A percentile compares a stretch with the other conserved stretches of the same genome.
phyloP scores from a whole-genome alignment of 23 red algal genomes.

The Gracilaria caudata region DNA sequence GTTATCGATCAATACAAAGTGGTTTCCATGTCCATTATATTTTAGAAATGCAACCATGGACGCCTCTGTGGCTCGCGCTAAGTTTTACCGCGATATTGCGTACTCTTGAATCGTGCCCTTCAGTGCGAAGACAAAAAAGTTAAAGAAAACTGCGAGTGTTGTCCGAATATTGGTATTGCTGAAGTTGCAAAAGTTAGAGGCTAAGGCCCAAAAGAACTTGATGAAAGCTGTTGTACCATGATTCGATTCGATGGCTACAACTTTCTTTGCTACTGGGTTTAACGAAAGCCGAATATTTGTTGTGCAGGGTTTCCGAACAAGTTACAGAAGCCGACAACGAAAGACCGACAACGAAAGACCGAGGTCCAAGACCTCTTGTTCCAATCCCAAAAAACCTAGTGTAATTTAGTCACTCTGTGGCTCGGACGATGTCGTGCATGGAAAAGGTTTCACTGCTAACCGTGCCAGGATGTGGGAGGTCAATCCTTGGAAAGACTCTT shows the following conservation, averaged over 20 bases:
- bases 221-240: not conserved
- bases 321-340: not conserved
- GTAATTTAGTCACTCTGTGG: too few relatives aligned
- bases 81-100: not conserved
- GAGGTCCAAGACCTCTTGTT: too few relatives aligned
- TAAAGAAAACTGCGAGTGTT: not conserved
- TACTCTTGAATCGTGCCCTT: not conserved
- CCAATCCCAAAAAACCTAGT: too few relatives aligned
- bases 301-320: not conserved
- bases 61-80: not conserved
- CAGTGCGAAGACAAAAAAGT: not conserved
- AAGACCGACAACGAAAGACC: too few relatives aligned
- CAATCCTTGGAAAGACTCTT: too few relatives aligned
- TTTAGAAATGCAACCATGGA: conserved; percentile 79
- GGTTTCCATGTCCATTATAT: conserved; percentile 97
- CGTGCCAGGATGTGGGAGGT: too few relatives aligned
- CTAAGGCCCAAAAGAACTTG: not conserved
- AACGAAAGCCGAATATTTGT: too few relatives aligned
- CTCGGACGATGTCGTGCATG: too few relatives aligned
- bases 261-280: not conserved
- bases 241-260: not conserved
- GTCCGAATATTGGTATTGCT: not conserved
- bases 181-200: conserved; percentile 8
- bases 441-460: too few relatives aligned
- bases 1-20: conserved; percentile 98